Evolutionary conservation across 2,329 filamentous ascomycete genomes (phyloP).

Genomic region (Diaporthe humulicola): DNA sequence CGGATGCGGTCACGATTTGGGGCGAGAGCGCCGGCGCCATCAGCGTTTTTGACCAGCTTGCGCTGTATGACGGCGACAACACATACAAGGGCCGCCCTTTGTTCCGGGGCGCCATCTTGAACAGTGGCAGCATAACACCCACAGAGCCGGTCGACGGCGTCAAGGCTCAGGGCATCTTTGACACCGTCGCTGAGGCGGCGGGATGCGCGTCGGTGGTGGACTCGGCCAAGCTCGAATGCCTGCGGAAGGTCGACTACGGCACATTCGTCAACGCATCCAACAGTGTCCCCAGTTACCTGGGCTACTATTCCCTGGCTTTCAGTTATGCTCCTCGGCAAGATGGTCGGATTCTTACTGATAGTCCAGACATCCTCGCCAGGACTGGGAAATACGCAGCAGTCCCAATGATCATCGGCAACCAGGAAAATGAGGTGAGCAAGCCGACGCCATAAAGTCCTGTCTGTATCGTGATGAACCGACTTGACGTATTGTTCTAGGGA

Average conservation of each 20-base stretch:
- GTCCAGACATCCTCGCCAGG: slow-evolving; percentile 70
- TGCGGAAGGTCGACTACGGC: slow-evolving; percentile 72
- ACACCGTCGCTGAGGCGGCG: slow-evolving; percentile 69
- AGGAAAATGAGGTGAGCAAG: slow-evolving; percentile 72
- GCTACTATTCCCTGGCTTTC: slow-evolving; percentile 76
- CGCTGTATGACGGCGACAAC: slow-evolving; percentile 78
- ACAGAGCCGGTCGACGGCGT: slow-evolving; percentile 73
- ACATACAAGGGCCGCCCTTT: slow-evolving; percentile 81
- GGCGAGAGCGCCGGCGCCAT: slow-evolving; percentile 80
- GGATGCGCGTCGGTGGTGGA: slow-evolving; percentile 71
- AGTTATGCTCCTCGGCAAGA: slow-evolving; percentile 83
- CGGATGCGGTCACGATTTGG: slow-evolving; percentile 84
- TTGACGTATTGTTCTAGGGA: slow-evolving; percentile 60
- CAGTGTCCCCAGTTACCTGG: slow-evolving; percentile 76
- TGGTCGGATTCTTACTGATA: slow-evolving; percentile 70
- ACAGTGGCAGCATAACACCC: slow-evolving; percentile 75
- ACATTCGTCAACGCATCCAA: slow-evolving; percentile 75
- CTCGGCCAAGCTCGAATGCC: slow-evolving; percentile 69
- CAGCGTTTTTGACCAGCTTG: slow-evolving; percentile 82
- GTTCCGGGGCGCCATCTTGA: slow-evolving; percentile 85
- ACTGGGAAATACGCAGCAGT: slow-evolving; percentile 64
- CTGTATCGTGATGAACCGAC: not conserved
- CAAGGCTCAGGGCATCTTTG: slow-evolving; percentile 76
- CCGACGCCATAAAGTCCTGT: not conserved
- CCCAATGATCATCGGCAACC: slow-evolving; percentile 74